These are phyloP conservation scores for Thermoascus crustaceus DNA, from an alignment of 2,329 filamentous ascomycete species.

Conservation along the genomic window DNA sequence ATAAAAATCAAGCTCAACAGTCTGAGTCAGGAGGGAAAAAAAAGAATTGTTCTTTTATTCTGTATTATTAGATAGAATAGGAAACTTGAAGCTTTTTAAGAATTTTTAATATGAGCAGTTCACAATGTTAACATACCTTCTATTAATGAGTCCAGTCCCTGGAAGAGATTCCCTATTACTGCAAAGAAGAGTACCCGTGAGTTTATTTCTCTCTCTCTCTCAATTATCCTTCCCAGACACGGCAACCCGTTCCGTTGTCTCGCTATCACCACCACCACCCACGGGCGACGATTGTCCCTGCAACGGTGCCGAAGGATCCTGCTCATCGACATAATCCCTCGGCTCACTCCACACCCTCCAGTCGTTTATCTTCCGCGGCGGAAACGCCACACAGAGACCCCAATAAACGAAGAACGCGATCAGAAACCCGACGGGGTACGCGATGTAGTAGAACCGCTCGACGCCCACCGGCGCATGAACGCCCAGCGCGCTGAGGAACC, in stretches of 20 bases:
- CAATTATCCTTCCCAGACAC: too few relatives aligned
- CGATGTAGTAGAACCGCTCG: slow-evolving; percentile 47
- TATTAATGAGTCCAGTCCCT: too few relatives aligned
- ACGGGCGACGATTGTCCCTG: background rate
- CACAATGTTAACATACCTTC: too few relatives aligned
- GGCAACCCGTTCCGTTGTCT: too few relatives aligned
- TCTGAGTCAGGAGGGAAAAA: slow-evolving; percentile 17
- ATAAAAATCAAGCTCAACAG: slow-evolving; percentile 26
- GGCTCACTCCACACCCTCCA: slow-evolving; percentile 26
- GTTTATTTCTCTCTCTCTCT: too few relatives aligned
- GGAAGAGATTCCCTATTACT: too few relatives aligned
- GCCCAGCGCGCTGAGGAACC: slow-evolving; percentile 36
- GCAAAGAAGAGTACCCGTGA: too few relatives aligned
- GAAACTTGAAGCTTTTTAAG: too few relatives aligned
- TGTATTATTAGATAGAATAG: too few relatives aligned
- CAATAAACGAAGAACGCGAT: slow-evolving; percentile 14
- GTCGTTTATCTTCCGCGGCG: slow-evolving; percentile 7
- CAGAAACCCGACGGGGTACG: slow-evolving; percentile 45
- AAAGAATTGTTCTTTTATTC: background rate
- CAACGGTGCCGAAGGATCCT: slow-evolving; percentile 4
- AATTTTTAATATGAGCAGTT: too few relatives aligned
- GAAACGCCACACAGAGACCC: slow-evolving; percentile 4
- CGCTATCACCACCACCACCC: background rate
- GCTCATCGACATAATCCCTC: slow-evolving; percentile 26
- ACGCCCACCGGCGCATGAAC: slow-evolving; percentile 24